A percentile compares a stretch with the other conserved stretches of the same genome.
phyloP scores from a whole-genome alignment of 2,329 filamentous ascomycete species.

The Cladophialophora psammophila region DNA sequence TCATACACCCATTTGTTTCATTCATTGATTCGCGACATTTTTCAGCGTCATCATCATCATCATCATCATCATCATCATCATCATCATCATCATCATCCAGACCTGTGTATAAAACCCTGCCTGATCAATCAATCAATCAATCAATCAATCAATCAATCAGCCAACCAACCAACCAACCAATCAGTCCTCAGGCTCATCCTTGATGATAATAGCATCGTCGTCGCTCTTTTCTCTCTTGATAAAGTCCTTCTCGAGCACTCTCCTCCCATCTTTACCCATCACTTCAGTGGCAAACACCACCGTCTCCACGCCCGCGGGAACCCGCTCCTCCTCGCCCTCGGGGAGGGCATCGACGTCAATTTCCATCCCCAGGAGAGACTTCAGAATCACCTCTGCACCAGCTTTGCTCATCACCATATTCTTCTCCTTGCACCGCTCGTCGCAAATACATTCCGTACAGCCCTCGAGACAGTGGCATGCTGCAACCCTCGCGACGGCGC shows the following conservation, averaged over 20 bases:
- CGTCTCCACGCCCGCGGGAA: constrained; percentile 79
- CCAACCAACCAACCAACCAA: too few species aligned
- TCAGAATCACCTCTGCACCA: constrained; percentile 81
- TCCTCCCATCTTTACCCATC: constrained; percentile 43
- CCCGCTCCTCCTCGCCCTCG: constrained; percentile 76
- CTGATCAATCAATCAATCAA: too few species aligned
- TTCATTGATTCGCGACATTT: neutral
- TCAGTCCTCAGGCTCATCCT: constrained; percentile 40
- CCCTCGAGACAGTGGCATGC: constrained; percentile 78
- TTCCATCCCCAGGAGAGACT: constrained; percentile 74
- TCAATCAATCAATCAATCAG: too few species aligned
- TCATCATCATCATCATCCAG: neutral
- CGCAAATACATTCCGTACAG: constrained; percentile 89
- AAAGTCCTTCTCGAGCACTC: constrained; percentile 42
- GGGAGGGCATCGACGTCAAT: constrained; percentile 86
- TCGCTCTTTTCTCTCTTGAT: constrained; percentile 39
- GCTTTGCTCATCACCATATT: constrained; percentile 96
- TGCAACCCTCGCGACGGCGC: constrained; percentile 79
- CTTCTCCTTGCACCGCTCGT: constrained; percentile 80
- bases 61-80: neutral
- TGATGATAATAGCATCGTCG: constrained; percentile 41
- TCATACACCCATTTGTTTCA: neutral
- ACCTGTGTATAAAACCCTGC: neutral
- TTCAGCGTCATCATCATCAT: neutral
- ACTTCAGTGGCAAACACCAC: constrained; percentile 77